Evolutionary conservation across 2,329 filamentous ascomycete species (phyloP).

Genomic region (Lomentospora prolificans): DNA sequence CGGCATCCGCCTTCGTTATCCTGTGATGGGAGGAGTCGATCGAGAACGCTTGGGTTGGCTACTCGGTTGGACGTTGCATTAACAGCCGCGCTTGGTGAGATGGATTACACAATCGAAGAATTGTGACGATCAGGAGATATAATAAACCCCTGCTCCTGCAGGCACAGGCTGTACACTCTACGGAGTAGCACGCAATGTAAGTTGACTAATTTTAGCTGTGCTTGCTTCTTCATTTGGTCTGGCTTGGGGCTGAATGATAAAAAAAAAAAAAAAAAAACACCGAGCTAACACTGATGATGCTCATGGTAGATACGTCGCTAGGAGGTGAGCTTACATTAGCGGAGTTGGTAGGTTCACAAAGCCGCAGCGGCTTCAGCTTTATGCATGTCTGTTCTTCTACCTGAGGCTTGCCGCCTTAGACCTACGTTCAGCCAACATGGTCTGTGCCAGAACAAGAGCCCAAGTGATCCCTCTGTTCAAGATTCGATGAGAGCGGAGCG

Average conservation of each 20-base stretch:
- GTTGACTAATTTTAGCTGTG: neutral
- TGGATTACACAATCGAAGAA: neutral
- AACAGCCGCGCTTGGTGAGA: neutral
- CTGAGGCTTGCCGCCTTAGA: neutral
- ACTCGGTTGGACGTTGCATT: neutral
- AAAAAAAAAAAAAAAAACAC: neutral
- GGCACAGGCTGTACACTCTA: neutral
- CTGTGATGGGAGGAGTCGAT: too few species aligned
- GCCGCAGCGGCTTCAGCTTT: neutral
- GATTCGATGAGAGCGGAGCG: neutral
- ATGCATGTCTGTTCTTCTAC: conserved; percentile 1
- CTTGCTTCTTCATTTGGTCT: neutral
- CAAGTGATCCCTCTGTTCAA: neutral
- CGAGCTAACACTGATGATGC: neutral
- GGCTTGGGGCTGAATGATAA: conserved; percentile 1
- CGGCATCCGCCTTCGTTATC: neutral
- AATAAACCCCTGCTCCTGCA: neutral
- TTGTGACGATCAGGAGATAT: neutral
- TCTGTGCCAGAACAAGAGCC: neutral
- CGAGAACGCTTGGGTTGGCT: too few species aligned
- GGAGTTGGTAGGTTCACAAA: too few species aligned
- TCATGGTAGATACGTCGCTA: neutral
- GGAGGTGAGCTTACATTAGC: too few species aligned
- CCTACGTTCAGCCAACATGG: neutral
- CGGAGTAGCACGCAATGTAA: neutral